These are phyloP conservation scores for Epichloe baconii DNA, from an alignment of 2,329 filamentous ascomycete genomes.

Conservation along the genomic window DNA sequence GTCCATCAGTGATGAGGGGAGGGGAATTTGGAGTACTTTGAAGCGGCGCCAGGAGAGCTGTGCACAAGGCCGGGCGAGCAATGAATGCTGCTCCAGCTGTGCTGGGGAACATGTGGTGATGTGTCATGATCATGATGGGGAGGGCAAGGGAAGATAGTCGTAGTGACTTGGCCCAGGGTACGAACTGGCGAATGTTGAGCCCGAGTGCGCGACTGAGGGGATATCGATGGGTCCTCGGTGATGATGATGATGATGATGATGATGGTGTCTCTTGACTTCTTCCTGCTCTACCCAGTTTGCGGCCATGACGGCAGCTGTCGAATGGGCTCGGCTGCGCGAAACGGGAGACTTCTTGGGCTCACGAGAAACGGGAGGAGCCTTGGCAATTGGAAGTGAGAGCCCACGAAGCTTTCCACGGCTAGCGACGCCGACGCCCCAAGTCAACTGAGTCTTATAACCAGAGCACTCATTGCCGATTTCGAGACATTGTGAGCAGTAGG, in stretches of 20 bases:
- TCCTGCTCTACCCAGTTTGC: conserved; percentile 20
- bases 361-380: conserved; percentile 40
- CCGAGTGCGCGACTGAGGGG: conserved; percentile 17
- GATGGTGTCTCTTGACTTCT: conserved; percentile 15
- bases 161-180: conserved; percentile 21
- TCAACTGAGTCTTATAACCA: conserved; percentile 92
- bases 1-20: conserved; percentile 34
- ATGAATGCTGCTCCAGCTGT: conserved; percentile 33
- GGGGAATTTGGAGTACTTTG: conserved; percentile 32
- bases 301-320: conserved; percentile 22
- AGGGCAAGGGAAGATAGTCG: conserved; percentile 39
- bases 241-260: conserved; percentile 5
- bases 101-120: conserved; percentile 26
- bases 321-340: conserved; percentile 32
- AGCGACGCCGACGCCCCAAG: conserved; percentile 91
- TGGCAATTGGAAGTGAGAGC: conserved; percentile 60
- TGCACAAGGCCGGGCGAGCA: conserved; percentile 29
- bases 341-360: conserved; percentile 34
- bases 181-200: conserved; percentile 33
- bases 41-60: conserved; percentile 17
- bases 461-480: conserved; percentile 86
- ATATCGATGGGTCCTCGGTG: conserved; percentile 23
- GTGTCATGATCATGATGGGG: conserved; percentile 24
- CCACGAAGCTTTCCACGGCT: conserved; percentile 90
- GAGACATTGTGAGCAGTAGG: conserved; percentile 90